These are phyloP conservation scores for Papilionanthe hybrid DNA, from an alignment of 116 monocot genomes.

Conservation along the genomic window DNA sequence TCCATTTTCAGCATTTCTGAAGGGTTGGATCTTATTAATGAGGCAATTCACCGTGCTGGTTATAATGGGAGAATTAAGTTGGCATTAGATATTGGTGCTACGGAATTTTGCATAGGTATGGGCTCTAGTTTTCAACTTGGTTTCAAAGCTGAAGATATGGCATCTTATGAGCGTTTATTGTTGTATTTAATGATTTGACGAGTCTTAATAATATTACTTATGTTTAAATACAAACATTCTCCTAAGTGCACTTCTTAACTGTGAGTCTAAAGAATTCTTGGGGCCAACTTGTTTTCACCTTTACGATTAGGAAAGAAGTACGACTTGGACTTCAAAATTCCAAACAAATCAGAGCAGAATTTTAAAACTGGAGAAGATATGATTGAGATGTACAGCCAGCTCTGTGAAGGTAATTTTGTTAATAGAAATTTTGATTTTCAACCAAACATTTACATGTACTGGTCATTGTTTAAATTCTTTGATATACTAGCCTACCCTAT, in stretches of 20 bases:
- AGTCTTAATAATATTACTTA: constrained; percentile 3
- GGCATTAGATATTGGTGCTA: constrained; percentile 78
- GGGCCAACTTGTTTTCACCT: not conserved
- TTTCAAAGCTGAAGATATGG: not conserved
- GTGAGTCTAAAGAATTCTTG: not conserved
- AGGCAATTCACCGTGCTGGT: constrained; percentile 86
- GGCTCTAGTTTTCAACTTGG: not conserved
- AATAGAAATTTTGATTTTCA: not conserved
- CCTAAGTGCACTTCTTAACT: not conserved
- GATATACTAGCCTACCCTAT: constrained; percentile 62
- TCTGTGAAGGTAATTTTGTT: constrained; percentile 58
- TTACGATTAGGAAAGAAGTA: constrained; percentile 72
- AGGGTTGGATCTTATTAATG: constrained; percentile 84
- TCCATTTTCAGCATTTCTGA: constrained; percentile 51
- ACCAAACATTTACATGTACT: not conserved
- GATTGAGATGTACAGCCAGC: constrained; percentile 77
- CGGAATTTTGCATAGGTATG: constrained; percentile 83
- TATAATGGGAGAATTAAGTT: constrained; percentile 84
- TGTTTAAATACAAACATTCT: constrained; percentile 8
- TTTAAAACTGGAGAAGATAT: constrained; percentile 92
- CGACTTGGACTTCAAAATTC: constrained; percentile 78
- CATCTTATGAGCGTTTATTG: no score
- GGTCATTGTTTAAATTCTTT: not conserved
- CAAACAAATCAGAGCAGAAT: constrained; percentile 71
- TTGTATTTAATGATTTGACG: not conserved